phyloP scores from a whole-genome alignment of 2,329 filamentous ascomycete genomes.

The Juglanconis juglandina region DNA sequence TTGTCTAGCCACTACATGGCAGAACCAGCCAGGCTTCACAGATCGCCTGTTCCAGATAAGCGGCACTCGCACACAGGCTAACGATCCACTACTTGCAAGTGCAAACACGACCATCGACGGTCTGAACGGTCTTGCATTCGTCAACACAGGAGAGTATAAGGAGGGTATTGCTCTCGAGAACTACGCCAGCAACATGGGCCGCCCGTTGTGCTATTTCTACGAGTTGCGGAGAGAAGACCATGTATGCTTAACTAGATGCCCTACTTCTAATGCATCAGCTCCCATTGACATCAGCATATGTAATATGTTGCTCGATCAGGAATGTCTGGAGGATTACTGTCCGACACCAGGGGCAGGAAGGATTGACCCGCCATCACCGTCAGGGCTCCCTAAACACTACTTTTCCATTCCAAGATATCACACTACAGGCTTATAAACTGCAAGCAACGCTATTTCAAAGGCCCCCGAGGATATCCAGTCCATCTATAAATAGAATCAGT shows the following conservation, averaged over 20 bases:
- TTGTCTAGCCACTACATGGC: slow-evolving; percentile 21
- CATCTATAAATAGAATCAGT: too few species aligned
- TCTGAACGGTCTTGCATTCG: slow-evolving; percentile 28
- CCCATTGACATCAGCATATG: too few species aligned
- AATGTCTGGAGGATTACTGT: too few species aligned
- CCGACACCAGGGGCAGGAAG: too few species aligned
- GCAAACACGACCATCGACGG: slow-evolving; percentile 41
- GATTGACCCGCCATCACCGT: too few species aligned
- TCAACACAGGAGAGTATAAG: slow-evolving; percentile 31
- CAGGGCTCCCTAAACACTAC: too few species aligned
- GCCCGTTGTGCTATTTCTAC: slow-evolving; percentile 45
- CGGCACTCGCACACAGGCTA: slow-evolving; percentile 40
- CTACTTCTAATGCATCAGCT: not conserved
- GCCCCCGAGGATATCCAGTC: too few species aligned
- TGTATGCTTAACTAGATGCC: too few species aligned
- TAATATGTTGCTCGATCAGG: too few species aligned
- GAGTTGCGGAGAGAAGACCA: slow-evolving; percentile 20
- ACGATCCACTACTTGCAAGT: slow-evolving; percentile 32
- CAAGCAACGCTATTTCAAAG: too few species aligned
- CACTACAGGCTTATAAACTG: too few species aligned
- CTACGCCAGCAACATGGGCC: slow-evolving; percentile 32
- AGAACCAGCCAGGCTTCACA: slow-evolving; percentile 23
- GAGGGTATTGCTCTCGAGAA: slow-evolving; percentile 31
- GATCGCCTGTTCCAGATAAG: slow-evolving; percentile 28
- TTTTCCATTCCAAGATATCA: too few species aligned